Evolutionary conservation across 805 yeast genomes (phyloP).

Genomic region (Sugiyamaella marilandica): DNA sequence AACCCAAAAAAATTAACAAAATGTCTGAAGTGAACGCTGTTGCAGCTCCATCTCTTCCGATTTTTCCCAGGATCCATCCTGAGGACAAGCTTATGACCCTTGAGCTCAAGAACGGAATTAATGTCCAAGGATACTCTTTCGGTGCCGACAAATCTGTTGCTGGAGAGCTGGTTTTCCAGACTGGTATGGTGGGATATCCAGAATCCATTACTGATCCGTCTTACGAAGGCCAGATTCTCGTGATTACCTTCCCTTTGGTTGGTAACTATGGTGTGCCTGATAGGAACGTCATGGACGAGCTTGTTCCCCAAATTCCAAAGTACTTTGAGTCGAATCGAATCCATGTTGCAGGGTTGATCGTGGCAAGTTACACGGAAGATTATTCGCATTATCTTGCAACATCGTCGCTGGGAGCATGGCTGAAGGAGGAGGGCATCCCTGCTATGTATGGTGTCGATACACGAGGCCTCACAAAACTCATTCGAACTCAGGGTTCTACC

Average conservation of each 20-base stretch:
- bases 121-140: conserved; percentile 91
- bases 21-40: neutral
- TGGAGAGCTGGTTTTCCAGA: conserved; percentile 98
- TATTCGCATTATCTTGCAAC: conserved; percentile 91
- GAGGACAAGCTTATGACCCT: conserved; percentile 79
- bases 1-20: neutral
- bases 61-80: conserved; percentile 84
- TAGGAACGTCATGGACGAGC: conserved; percentile 67
- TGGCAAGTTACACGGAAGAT: conserved; percentile 94
- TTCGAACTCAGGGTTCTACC: conserved; percentile 89
- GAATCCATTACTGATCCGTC: conserved; percentile 98
- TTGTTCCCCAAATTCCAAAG: conserved; percentile 72
- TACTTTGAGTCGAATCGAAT: conserved; percentile 90
- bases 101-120: conserved; percentile 81
- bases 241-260: conserved; percentile 92
- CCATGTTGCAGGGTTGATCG: conserved; percentile 95
- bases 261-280: conserved; percentile 99
- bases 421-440: conserved; percentile 85
- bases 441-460: conserved; percentile 98
- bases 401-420: conserved; percentile 91
- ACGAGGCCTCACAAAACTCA: conserved; percentile 86
- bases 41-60: conserved; percentile 55
- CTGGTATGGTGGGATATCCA: conserved; percentile 99
- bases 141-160: conserved; percentile 88
- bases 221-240: conserved; percentile 94